Percentiles rank a stretch among this genome's conserved stretches.
Evolutionary conservation across 208 protist species (phyloP).

Genomic region (Crithidia bombi): DNA sequence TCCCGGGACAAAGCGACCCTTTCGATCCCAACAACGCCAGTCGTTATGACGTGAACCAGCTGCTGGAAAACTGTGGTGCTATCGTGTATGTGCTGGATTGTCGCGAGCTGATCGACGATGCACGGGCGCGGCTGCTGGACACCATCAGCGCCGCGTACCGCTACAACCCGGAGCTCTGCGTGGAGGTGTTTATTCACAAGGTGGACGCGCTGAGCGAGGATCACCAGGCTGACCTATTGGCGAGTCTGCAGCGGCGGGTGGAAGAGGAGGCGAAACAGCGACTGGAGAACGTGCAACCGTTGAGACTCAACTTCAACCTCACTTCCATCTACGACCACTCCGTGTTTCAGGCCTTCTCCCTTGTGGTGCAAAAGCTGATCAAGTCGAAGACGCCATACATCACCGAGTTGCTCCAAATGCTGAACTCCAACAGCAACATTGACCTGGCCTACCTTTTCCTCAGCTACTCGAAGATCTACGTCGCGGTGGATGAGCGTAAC

Average conservation of each 20-base stretch:
- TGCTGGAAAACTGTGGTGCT: conserved; percentile 86
- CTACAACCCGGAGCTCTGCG: conserved; percentile 74
- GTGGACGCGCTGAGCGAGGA: conserved; percentile 89
- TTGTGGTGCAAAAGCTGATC: conserved; percentile 87
- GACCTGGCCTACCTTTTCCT: conserved; percentile 88
- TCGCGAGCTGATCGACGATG: conserved; percentile 84
- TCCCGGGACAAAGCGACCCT: conserved; percentile 88
- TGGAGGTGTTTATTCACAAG: conserved; percentile 93
- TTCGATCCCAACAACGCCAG: conserved; percentile 69
- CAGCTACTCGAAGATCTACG: conserved; percentile 87
- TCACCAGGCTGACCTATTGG: conserved; percentile 82
- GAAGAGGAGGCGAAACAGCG: conserved; percentile 81
- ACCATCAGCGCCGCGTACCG: conserved; percentile 80
- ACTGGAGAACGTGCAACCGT: conserved; percentile 59
- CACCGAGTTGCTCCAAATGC: conserved; percentile 83
- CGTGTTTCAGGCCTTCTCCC: conserved; percentile 90
- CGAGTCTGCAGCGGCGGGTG: conserved; percentile 78
- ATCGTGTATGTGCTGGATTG: conserved; percentile 92
- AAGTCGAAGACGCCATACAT: conserved; percentile 82
- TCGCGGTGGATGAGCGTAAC: conserved; percentile 84
- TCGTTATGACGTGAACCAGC: conserved; percentile 61
- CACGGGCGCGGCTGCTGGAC: conserved; percentile 74
- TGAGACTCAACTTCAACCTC: conserved; percentile 89
- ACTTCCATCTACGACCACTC: conserved; percentile 93
- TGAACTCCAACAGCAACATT: conserved; percentile 89